Evolutionary conservation across 208 protist species (phyloP).

Genomic region (Trypanosoma cruzi): DNA sequence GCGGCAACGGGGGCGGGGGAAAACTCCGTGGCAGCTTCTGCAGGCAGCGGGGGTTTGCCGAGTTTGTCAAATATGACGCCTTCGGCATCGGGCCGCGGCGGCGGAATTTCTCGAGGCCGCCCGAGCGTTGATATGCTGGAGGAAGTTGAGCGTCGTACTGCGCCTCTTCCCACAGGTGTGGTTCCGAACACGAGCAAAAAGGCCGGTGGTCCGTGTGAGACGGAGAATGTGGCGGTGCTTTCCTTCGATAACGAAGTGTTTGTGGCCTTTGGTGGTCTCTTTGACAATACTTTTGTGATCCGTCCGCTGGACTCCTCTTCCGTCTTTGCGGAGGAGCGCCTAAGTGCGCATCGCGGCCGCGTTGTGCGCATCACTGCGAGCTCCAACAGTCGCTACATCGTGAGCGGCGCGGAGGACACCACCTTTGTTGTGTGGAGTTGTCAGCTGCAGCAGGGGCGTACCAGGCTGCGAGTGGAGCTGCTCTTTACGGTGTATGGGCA

Average conservation of each 20-base stretch:
- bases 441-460: conserved; percentile 33
- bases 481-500: conserved; percentile 86
- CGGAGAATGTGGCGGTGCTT: conserved; percentile 60
- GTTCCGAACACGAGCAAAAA: conserved; percentile 40
- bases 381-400: conserved; percentile 75
- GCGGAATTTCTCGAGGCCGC: conserved; percentile 15
- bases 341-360: conserved; percentile 76
- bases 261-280: conserved; percentile 77
- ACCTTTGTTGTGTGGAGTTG: conserved; percentile 91
- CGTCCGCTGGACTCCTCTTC: conserved; percentile 43
- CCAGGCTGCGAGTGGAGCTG: conserved; percentile 54
- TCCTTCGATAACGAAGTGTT: conserved; percentile 70
- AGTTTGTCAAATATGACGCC: no score
- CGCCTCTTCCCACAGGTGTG: conserved; percentile 55
- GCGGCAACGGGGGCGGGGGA: not conserved
- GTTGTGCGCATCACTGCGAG: conserved; percentile 71
- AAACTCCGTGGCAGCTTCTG: no score
- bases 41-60: no score
- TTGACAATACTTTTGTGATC: conserved; percentile 82
- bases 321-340: conserved; percentile 42
- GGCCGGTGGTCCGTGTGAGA: conserved; percentile 57
- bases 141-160: conserved; percentile 59
- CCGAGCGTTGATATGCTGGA: conserved; percentile 67
- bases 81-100: no score
- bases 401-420: conserved; percentile 89